Conservation (phyloP, 2,329 filamentous ascomycete species). For the Colletotrichum paranaense region DNA sequence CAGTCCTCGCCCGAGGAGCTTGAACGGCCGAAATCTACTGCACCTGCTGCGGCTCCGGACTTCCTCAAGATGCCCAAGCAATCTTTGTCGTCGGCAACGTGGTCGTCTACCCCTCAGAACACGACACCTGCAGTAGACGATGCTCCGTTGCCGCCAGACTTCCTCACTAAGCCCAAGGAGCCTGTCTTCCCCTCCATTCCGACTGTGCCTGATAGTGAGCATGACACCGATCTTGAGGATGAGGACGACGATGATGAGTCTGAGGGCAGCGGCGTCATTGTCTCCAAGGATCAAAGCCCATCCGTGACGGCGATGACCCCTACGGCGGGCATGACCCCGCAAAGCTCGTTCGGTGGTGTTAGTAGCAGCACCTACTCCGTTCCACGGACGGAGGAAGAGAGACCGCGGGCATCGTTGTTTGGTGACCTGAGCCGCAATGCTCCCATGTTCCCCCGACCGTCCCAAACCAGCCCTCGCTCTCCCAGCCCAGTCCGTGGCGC, state of each 20-base stretch:
- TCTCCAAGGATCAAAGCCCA: conserved; percentile 72
- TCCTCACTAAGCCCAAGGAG: conserved; percentile 38
- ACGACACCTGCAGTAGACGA: conserved; percentile 44
- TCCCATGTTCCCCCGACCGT: conserved; percentile 66
- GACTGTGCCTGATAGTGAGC: conserved; percentile 32
- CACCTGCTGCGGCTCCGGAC: conserved; percentile 31
- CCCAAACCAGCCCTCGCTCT: conserved; percentile 72
- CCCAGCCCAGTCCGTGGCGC: conserved; percentile 76
- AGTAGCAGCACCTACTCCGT: conserved; percentile 60
- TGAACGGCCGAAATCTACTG: conserved; percentile 38
- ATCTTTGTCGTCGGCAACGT: conserved; percentile 29
- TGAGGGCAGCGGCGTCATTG: conserved; percentile 73
- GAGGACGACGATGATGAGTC: conserved; percentile 62
- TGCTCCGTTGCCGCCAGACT: conserved; percentile 54
- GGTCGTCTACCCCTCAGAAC: conserved; percentile 26
- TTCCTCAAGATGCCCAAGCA: conserved; percentile 35
- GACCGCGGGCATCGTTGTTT: conserved; percentile 59
- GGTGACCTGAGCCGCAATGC: conserved; percentile 63
- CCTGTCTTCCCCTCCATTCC: conserved; percentile 42
- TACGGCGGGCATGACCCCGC: conserved; percentile 64
- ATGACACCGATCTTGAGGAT: conserved; percentile 46
- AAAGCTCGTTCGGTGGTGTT: conserved; percentile 68
- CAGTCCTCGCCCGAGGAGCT: background rate
- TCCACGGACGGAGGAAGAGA: conserved; percentile 57
- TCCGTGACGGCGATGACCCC: conserved; percentile 55